Base-by-base conservation (phyloP, 2,329 filamentous ascomycete species). In the Pseudogymnoascus sp. region DNA sequence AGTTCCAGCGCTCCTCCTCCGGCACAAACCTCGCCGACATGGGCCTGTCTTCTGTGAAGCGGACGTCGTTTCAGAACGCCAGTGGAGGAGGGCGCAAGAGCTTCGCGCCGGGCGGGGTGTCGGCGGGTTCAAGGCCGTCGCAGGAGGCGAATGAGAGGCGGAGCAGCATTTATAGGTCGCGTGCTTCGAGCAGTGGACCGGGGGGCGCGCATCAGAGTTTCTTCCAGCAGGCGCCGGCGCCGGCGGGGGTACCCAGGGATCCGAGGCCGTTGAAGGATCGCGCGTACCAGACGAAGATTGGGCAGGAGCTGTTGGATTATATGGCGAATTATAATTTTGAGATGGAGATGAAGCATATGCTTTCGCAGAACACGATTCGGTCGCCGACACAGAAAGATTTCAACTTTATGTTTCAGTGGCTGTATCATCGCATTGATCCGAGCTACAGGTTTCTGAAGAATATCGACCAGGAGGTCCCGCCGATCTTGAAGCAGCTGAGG, bases 301-400 rank as follows among this genome's bases (percentile, higher is more conserved):
- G 89, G 7, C 89, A 95, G 69, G 93, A 99, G 71, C 77, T 99
- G 63, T 79, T 96, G 68, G 95, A 99, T 68, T 99, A 96, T 73
- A 83, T 99, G 72, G 88, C 91, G 0, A 88, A 93, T 64, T 88
- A 97, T 75, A 96, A 97, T 73, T 99, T 97, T 71, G 95, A 99
- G 76, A 87, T 97, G 83, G 93, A 97, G 70, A 96, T 96, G 88
- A 97, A 96, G 77, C 90, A 97, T 74, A 88, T 87, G 1, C 80
- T 99, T n/a, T 90, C 91, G 0, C 88, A 90, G 67, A 97, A 97
- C 70, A 90, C 91, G 6, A 87, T 96, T 73, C 93, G 91, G 71
- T 96, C 91, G 46, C 96, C 95, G 0, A 99, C 93, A 0, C 93
- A 97, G 70, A 99, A 99, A 73, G 95, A 99, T 74, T 99, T 99